These are phyloP conservation scores for Raddia distichophylla DNA, from an alignment of 176 grass and related monocot genomes.

Conservation along the genomic window DNA sequence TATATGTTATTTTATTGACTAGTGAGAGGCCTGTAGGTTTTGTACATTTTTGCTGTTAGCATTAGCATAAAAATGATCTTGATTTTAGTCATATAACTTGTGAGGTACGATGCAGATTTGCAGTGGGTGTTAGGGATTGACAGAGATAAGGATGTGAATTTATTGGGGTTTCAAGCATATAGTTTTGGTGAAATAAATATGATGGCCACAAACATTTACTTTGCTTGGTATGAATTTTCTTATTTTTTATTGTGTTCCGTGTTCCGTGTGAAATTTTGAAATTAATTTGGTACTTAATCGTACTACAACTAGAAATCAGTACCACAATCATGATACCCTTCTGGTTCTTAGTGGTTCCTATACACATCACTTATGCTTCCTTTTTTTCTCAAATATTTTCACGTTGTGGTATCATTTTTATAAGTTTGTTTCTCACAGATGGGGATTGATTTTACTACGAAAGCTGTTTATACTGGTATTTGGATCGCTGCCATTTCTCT, in stretches of 20 bases:
- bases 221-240: conserved; percentile 1
- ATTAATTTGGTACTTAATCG: conserved; percentile 22
- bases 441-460: conserved; percentile 87
- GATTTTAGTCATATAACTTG: not conserved
- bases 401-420: conserved; percentile 14
- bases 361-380: not conserved
- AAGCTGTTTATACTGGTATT: conserved; percentile 87
- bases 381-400: not conserved
- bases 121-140: not conserved
- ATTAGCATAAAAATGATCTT: not conserved
- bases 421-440: conserved; percentile 71
- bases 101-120: conserved; percentile 15
- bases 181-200: conserved; percentile 8
- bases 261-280: not conserved
- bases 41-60: not conserved
- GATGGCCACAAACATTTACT: conserved; percentile 11
- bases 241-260: conserved; percentile 1
- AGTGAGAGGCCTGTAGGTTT: not conserved
- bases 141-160: not conserved
- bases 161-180: not conserved
- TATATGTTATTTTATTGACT: not conserved
- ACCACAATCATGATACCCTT: not conserved
- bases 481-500: conserved; percentile 91
- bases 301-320: not conserved
- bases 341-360: not conserved